Percentiles rank a stretch among this genome's conserved stretches.
Conservation (phyloP, 129 eudicot species). For the Scalesia atractyloides region DNA sequence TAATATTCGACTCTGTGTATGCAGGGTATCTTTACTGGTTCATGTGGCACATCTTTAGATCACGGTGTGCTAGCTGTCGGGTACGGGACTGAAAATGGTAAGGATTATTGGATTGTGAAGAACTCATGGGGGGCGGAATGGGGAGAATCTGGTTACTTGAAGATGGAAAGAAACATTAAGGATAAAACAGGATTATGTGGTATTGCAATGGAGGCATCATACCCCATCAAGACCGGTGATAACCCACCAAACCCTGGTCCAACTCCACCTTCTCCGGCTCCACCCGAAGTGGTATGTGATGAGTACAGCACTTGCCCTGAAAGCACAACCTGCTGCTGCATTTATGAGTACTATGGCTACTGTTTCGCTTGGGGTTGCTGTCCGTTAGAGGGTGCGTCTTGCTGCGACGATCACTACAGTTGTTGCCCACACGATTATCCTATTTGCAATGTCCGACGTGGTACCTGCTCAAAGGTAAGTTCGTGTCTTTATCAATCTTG, state of each 20-base stretch:
- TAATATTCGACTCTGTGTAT: background rate
- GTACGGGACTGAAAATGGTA: conserved; percentile 67
- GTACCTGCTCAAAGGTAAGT: conserved; percentile 75
- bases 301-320: conserved; percentile 71
- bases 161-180: conserved; percentile 63
- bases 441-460: conserved; percentile 61
- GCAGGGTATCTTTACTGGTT: conserved; percentile 81
- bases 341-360: conserved; percentile 53
- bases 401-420: conserved; percentile 87
- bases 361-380: conserved; percentile 98
- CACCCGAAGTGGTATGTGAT: conserved; percentile 65
- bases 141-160: conserved; percentile 88
- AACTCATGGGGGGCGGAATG: conserved; percentile 91
- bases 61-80: conserved; percentile 91
- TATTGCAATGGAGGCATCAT: conserved; percentile 79
- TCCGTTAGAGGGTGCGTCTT: conserved; percentile 76
- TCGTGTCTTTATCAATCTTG: background rate
- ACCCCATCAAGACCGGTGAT: conserved; percentile 58
- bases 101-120: conserved; percentile 85
- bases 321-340: conserved; percentile 81
- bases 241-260: conserved; percentile 93
- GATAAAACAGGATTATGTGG: conserved; percentile 70
- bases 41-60: conserved; percentile 74
- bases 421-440: conserved; percentile 96
- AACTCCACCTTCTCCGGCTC: conserved; percentile 76